These are phyloP conservation scores for Plicaturopsis crispa DNA, from an alignment of 768 basidiomycete genomes.

Conservation along the genomic window DNA sequence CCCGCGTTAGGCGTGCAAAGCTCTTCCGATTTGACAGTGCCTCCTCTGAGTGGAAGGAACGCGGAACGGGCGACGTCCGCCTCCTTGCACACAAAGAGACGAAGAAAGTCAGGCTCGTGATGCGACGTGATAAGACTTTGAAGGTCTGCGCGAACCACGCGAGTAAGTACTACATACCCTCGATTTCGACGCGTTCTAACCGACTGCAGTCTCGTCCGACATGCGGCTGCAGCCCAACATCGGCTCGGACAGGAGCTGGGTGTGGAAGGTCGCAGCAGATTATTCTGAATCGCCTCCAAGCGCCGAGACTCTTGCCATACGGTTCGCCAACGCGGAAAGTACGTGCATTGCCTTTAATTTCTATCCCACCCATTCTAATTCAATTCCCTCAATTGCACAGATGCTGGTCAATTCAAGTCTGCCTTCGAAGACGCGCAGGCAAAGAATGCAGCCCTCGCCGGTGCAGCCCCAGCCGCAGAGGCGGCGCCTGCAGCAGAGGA, in stretches of 20 bases:
- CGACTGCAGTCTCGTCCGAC: conserved; percentile 63
- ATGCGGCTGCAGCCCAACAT: conserved; percentile 97
- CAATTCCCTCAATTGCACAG: conserved; percentile 24
- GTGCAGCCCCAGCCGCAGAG: conserved; percentile 21
- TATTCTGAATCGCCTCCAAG: conserved; percentile 87
- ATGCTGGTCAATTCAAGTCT: conserved; percentile 83
- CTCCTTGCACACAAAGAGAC: conserved; percentile 85
- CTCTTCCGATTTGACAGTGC: conserved; percentile 86
- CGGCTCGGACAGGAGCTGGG: conserved; percentile 98
- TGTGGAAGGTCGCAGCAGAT: conserved; percentile 96
- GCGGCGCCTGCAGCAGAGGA: conserved; percentile 17
- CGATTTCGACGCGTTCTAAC: conserved; percentile 2
- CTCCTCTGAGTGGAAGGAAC: conserved; percentile 92
- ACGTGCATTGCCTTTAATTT: conserved; percentile 23
- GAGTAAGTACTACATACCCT: conserved; percentile 41
- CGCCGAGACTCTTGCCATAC: conserved; percentile 94
- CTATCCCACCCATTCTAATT: background rate
- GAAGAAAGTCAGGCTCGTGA: conserved; percentile 91
- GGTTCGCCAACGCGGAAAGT: conserved; percentile 97
- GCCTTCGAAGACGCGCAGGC: conserved; percentile 84
- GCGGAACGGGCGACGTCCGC: conserved; percentile 94
- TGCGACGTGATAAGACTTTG: conserved; percentile 99
- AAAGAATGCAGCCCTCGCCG: conserved; percentile 44
- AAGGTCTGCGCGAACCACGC: conserved; percentile 99
- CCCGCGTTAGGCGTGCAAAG: conserved; percentile 78